Evolutionary conservation across 2,329 filamentous ascomycete genomes (phyloP), one percentile per base, ranked within the genome.

Genomic region (Colletotrichum theobromicola): DNA sequence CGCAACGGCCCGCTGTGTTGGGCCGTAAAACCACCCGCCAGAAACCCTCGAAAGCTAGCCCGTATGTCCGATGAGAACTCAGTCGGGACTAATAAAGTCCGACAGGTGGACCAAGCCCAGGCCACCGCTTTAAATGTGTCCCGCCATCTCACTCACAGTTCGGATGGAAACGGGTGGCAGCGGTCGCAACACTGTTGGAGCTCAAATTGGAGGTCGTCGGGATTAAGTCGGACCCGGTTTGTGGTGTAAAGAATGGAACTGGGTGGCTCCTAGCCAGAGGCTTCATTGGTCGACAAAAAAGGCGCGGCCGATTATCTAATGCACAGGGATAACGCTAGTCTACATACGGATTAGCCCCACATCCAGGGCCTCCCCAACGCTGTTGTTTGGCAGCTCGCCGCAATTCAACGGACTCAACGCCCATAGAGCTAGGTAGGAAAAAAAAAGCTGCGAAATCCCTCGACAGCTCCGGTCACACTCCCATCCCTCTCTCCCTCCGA

Each of bases 371-470:
- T 74, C 75, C 75, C 75, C 75, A 77, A 77, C 73, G 73, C 73
- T 69, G 70, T 55, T 64, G 64, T 73, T 64, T 70, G 74, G 67
- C 64, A 75, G 74, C 74, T 75, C 66, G 72, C 76, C 71, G 74
- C 74, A 77, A 76, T 76, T 77, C 76, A 77, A 77, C 76, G 76
- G 74, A 77, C 76, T 76, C 74, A 75, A 76, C 76, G 61, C 55
- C 73, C 64, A 72, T 63, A 76, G 66, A 76, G 76, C 76, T 76
- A 72, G 69, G 74, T 64, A 58, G 55, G 21, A 61, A 70, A 77
- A 76, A 70, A 67, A 73, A 42, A 34, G 64, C 74, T 77, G 67
- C 74, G 68, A 77, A 77, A 76, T 77, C 76, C 76, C 76, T 77
- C 74, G 67, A 76, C 71, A 77, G 76, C 76, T 77, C 68, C 65